These are phyloP conservation scores for Termitomyces sp. DNA, from an alignment of 768 basidiomycete species.

Conservation along the genomic window DNA sequence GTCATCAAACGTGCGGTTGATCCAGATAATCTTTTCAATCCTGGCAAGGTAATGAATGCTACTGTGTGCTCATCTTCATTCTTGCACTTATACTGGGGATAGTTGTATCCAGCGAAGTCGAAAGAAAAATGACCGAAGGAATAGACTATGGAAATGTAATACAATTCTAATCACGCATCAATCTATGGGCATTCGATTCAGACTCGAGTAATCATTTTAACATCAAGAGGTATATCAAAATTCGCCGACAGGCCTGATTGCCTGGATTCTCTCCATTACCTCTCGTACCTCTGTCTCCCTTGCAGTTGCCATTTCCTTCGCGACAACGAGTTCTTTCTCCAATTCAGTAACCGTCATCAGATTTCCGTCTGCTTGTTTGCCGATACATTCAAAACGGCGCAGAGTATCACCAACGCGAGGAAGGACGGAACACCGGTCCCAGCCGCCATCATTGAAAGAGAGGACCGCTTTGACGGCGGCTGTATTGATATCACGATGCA, in stretches of 20 bases:
- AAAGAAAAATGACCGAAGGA: background rate
- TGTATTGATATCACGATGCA: slow-evolving; percentile 86
- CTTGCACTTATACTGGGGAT: background rate
- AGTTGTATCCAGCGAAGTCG: slow-evolving; percentile 27
- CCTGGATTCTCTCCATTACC: slow-evolving; percentile 64
- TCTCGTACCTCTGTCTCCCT: slow-evolving; percentile 73
- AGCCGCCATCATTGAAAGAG: slow-evolving; percentile 80
- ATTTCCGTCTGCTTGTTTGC: slow-evolving; percentile 45
- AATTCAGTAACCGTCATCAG: slow-evolving; percentile 67
- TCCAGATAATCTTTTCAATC: slow-evolving; percentile 79
- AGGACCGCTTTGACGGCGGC: slow-evolving; percentile 80
- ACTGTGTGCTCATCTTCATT: background rate
- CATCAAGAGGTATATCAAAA: slow-evolving; percentile 8
- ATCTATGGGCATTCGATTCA: background rate
- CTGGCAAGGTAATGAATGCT: slow-evolving; percentile 54
- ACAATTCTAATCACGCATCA: background rate
- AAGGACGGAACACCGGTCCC: slow-evolving; percentile 66
- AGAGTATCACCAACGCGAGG: slow-evolving; percentile 68
- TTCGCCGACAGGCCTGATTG: slow-evolving; percentile 38
- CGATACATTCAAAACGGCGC: slow-evolving; percentile 62
- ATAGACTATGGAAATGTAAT: background rate
- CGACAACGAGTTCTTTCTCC: slow-evolving; percentile 65
- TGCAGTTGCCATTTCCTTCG: slow-evolving; percentile 64
- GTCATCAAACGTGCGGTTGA: slow-evolving; percentile 78
- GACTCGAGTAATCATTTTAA: background rate